Conservation (phyloP, 768 basidiomycete species). For the Pleurotus platypus region DNA sequence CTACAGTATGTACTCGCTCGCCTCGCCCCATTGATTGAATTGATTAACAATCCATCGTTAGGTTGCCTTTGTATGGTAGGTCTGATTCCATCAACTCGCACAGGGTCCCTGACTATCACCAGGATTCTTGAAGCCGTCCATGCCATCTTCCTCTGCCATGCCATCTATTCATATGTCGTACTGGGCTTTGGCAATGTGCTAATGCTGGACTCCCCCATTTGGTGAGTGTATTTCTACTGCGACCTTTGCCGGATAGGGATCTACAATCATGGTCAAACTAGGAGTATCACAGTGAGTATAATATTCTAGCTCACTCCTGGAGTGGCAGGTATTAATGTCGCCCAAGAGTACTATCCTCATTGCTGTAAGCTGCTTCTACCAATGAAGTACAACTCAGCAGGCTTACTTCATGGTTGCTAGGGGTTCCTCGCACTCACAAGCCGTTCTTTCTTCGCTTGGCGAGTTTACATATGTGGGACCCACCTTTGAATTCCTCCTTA, state of each 20-base stretch:
- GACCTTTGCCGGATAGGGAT: not conserved
- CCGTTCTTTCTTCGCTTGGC: not conserved
- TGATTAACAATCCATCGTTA: not conserved
- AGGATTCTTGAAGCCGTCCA: not conserved
- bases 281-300: not conserved
- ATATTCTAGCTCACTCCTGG: not conserved
- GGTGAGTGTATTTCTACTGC: not conserved
- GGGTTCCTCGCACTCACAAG: not conserved
- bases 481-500: not conserved
- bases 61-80: not conserved
- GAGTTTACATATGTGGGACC: not conserved
- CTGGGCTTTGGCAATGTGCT: not conserved
- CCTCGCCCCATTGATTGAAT: no score
- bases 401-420: not conserved
- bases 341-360: no score
- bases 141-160: not conserved
- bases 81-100: not conserved
- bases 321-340: no score
- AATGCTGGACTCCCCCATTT: not conserved
- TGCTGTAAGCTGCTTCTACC: no score
- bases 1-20: not conserved
- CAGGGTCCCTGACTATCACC: not conserved
- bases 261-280: not conserved
- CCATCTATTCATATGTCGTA: not conserved
- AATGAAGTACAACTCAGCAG: no score